Base-by-base conservation (phyloP, 352 stramenopile species). In the Plasmopara muralis region DNA sequence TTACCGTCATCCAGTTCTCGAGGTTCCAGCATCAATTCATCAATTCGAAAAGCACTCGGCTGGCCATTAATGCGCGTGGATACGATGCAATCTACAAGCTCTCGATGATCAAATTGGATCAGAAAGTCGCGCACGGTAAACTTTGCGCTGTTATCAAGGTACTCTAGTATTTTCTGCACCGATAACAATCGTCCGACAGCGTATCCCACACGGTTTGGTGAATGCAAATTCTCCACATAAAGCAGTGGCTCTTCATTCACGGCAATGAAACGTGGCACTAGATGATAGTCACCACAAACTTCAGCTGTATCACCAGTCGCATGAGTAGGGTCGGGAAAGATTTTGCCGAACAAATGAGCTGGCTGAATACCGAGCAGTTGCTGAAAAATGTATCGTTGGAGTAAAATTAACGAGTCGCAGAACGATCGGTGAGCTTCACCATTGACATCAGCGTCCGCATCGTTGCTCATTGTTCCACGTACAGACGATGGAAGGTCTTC, bases 201-300 rank as follows among this genome's bases (percentile, higher is more conserved):
- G 53, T 89, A 93, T 14, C 84, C 84, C n/a, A 94, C 81, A 38
- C 83, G 81, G 30, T 91, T 77, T 2, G 80, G 68, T 8, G 76
- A 81, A 13, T 79, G 20, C 37, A 92, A 57, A 46, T 90, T 77
- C 45, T 73, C 56, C 12, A 64, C 68, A 66, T 88, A 74, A n/a
- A 89, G 53, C 43, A 87, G 42, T 14, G 74, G 75, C 25, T 74
- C 50, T 40, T 87, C 74, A 14, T 85, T 72, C 31, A 85, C 51
- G 9, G 77, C 76, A 51, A 94, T 75, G 62, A 94, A 94, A 25
- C 84, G 82, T 2, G 84, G 84, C 33, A 91, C 66, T 33, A 94
- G 60, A 58, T 94, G 84, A 18, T 87, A 89, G 53, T 89, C 80
- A 0, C 68, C 70, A 60, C 81, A 90, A 38, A 83, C 74, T 47